A percentile compares a stretch with the other conserved stretches of the same genome.
Conservation (phyloP, 768 basidiomycete species). For the Panus rudis region DNA sequence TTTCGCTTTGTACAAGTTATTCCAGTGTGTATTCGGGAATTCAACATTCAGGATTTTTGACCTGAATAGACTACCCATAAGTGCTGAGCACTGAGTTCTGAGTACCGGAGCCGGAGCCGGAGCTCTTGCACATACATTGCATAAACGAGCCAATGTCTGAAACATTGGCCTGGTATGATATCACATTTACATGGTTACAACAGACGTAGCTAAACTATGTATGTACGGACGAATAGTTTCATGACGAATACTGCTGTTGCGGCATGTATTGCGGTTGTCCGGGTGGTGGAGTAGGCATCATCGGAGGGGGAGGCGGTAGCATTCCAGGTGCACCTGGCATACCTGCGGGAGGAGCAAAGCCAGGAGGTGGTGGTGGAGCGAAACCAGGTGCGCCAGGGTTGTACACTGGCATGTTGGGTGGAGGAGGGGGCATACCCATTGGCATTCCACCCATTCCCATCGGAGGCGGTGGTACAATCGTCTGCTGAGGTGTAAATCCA, state of each 20-base stretch:
- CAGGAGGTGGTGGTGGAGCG: slow-evolving; percentile 60
- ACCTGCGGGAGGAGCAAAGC: slow-evolving; percentile 37
- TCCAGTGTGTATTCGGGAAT: no score
- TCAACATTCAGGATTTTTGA: no score
- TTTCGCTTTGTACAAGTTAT: no score
- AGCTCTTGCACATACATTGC: no score
- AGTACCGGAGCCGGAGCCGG: no score
- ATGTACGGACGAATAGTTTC: no score
- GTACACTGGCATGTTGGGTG: slow-evolving; percentile 40
- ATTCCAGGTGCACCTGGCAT: slow-evolving; percentile 24
- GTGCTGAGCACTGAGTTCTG: no score
- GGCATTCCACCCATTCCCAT: slow-evolving; percentile 29
- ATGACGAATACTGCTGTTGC: not conserved
- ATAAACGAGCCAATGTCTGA: no score
- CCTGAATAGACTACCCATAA: no score
- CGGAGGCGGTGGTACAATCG: slow-evolving; percentile 43
- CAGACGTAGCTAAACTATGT: no score
- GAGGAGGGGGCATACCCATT: slow-evolving; percentile 31
- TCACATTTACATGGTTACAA: no score
- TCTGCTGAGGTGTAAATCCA: slow-evolving; percentile 71
- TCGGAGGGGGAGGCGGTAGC: slow-evolving; percentile 24
- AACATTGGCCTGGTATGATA: no score
- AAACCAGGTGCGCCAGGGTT: slow-evolving; percentile 29
- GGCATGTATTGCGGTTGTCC: slow-evolving; percentile 12
- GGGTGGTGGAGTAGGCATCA: slow-evolving; percentile 41